phyloP scores from a whole-genome alignment of 805 yeast species.

The Lachancea nothofagi region DNA sequence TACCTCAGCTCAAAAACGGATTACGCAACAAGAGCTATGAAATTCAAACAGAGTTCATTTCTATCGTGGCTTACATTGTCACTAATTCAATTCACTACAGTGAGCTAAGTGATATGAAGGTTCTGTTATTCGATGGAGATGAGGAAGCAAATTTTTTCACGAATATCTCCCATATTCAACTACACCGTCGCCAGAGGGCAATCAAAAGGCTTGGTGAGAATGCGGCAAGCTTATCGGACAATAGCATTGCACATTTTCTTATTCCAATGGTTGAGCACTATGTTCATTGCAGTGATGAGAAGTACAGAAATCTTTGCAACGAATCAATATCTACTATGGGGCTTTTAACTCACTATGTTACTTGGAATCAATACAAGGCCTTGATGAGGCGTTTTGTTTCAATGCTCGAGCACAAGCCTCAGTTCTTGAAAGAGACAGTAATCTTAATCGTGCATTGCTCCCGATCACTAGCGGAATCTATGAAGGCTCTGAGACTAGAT shows the following conservation, averaged over 20 bases:
- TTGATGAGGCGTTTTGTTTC: constrained; percentile 62
- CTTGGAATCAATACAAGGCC: constrained; percentile 79
- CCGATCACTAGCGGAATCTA: constrained; percentile 40
- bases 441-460: constrained; percentile 54
- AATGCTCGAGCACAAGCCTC: constrained; percentile 42
- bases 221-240: constrained; percentile 43
- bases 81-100: constrained; percentile 38
- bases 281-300: constrained; percentile 56
- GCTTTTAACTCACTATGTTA: constrained; percentile 47
- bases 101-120: constrained; percentile 62
- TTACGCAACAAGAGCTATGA: constrained; percentile 55
- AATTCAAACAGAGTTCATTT: constrained; percentile 66
- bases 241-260: constrained; percentile 69
- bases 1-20: constrained; percentile 66
- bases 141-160: constrained; percentile 78
- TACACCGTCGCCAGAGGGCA: constrained; percentile 82
- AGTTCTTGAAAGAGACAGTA: constrained; percentile 51
- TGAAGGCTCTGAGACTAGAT: constrained; percentile 21
- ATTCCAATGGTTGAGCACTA: constrained; percentile 83
- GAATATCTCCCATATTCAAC: constrained; percentile 76
- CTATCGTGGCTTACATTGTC: constrained; percentile 60
- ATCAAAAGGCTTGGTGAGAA: constrained; percentile 54
- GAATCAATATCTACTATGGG: constrained; percentile 65
- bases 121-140: constrained; percentile 57
- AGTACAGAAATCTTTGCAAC: constrained; percentile 53